phyloP scores from a whole-genome alignment of 257 asterid species.

The Anisodus tanguticus region DNA sequence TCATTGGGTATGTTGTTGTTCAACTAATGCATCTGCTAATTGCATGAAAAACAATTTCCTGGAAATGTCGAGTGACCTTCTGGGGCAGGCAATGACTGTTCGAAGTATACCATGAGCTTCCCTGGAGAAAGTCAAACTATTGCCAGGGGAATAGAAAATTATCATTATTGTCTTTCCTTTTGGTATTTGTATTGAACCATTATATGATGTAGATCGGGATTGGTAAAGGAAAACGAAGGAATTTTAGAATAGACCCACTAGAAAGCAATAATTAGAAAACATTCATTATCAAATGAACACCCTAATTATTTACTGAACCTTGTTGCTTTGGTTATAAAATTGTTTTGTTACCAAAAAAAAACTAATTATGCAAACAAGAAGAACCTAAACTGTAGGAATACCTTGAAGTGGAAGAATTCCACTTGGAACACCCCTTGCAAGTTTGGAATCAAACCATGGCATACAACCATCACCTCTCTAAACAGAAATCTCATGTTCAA shows the following conservation, averaged over 20 bases:
- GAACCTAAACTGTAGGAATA: slow-evolving; percentile 1
- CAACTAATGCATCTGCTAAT: not conserved
- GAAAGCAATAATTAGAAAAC: not conserved
- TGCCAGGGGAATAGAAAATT: not conserved
- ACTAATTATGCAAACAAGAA: not conserved
- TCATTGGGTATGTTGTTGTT: not conserved
- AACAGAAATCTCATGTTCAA: slow-evolving; percentile 2
- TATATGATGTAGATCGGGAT: not conserved
- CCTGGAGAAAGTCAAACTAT: not conserved
- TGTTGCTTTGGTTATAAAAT: too few species aligned
- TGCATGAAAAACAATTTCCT: not conserved
- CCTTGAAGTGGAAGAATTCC: slow-evolving; percentile 3
- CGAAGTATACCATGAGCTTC: not conserved
- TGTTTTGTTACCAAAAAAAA: too few species aligned
- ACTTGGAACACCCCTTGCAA: not conserved
- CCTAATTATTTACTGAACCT: not conserved
- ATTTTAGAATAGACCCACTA: not conserved
- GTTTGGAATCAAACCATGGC: not conserved
- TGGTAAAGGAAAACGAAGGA: not conserved
- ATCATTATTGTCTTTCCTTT: not conserved
- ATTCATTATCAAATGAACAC: not conserved
- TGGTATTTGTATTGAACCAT: not conserved
- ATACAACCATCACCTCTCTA: slow-evolving; percentile 5
- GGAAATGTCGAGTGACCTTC: not conserved
- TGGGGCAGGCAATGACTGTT: not conserved